Evolutionary conservation across 2,329 filamentous ascomycete genomes (phyloP).

Genomic region (Exophiala spinifera): DNA sequence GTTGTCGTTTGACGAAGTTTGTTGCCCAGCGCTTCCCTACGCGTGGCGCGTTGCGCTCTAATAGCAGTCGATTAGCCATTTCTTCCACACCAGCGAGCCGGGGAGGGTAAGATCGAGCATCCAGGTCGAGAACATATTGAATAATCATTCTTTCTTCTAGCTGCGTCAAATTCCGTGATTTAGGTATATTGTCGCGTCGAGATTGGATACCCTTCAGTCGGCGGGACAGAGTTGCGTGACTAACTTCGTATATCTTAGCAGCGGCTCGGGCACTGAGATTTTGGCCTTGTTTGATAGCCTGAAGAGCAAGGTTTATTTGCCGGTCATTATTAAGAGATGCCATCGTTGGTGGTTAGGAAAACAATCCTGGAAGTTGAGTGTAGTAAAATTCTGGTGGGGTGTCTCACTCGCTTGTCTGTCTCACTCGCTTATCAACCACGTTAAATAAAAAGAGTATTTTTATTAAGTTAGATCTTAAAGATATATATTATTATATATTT

Average conservation of each 20-base stretch:
- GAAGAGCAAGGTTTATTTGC: not conserved
- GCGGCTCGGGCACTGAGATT: not conserved
- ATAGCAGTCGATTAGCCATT: constrained; percentile 30
- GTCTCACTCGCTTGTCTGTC: not conserved
- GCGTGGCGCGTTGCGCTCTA: constrained; percentile 20
- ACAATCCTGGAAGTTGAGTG: not conserved
- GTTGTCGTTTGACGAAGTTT: constrained; percentile 32
- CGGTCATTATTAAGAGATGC: not conserved
- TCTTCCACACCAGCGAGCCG: constrained; percentile 27
- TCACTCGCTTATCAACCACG: not conserved
- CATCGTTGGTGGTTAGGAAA: not conserved
- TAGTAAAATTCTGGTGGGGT: not conserved
- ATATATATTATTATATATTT: not conserved
- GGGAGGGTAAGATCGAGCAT: constrained; percentile 29
- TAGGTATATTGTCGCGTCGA: not conserved
- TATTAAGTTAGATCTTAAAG: constrained; percentile 27
- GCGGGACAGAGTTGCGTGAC: not conserved
- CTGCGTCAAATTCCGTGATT: not conserved
- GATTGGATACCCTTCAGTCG: not conserved
- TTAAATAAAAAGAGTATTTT: constrained; percentile 23
- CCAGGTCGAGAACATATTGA: constrained; percentile 28
- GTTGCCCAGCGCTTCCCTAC: constrained; percentile 30
- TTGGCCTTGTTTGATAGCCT: not conserved
- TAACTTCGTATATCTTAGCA: not conserved
- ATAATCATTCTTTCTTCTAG: constrained; percentile 14